Evolutionary conservation across 129 eudicot genomes (phyloP).

Genomic region (Rutidosis leptorrhynchoides): DNA sequence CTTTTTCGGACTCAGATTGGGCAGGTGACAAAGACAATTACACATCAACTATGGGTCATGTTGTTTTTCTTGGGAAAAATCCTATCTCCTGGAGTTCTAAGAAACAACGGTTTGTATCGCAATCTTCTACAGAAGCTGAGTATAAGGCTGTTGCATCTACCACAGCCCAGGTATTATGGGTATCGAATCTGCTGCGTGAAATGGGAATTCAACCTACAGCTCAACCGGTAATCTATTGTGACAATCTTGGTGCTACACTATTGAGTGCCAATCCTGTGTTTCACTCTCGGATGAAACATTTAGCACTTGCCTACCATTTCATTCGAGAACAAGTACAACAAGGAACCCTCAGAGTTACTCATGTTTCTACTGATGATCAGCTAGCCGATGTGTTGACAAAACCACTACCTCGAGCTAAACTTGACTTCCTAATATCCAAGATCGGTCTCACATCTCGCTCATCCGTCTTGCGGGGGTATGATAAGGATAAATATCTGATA

Average conservation of each 20-base stretch:
- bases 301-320: not conserved
- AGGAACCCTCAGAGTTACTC: not conserved
- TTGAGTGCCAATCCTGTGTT: not conserved
- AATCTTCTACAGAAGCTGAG: too few species aligned
- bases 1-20: too few species aligned
- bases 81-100: too few species aligned
- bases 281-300: not conserved
- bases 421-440: not conserved
- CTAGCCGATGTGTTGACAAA: not conserved
- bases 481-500: too few species aligned
- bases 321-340: not conserved
- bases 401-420: not conserved
- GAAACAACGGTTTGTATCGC: too few species aligned
- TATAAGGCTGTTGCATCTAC: too few species aligned
- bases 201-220: not conserved
- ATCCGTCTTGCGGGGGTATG: not conserved
- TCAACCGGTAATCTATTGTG: not conserved
- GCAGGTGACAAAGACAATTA: too few species aligned
- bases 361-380: not conserved
- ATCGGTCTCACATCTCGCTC: not conserved
- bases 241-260: not conserved
- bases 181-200: too few species aligned
- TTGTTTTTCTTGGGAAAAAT: too few species aligned
- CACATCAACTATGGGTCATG: too few species aligned
- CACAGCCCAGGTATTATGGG: too few species aligned